Evolutionary conservation across 148 eudicot species (phyloP).

Genomic region (Chenopodium formosanum): DNA sequence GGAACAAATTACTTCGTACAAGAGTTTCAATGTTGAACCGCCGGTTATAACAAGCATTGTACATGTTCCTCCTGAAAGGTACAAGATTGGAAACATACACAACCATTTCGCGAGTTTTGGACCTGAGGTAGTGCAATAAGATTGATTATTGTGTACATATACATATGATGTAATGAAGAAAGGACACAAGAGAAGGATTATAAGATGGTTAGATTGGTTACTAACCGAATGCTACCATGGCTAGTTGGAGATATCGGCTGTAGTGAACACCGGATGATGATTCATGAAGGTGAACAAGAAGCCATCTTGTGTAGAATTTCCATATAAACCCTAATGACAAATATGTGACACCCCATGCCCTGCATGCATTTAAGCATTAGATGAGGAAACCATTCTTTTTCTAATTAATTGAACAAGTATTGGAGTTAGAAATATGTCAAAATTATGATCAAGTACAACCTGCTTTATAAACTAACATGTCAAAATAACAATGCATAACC

Average conservation of each 20-base stretch:
- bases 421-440: no score
- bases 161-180: no score
- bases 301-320: conserved; percentile 24
- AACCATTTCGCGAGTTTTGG: conserved; percentile 23
- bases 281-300: conserved; percentile 26
- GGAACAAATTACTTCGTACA: conserved; percentile 11
- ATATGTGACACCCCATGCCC: conserved; percentile 22
- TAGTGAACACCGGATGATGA: conserved; percentile 22
- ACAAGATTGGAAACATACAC: conserved; percentile 14
- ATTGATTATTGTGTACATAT: no score
- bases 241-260: conserved; percentile 26
- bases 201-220: not conserved
- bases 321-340: conserved; percentile 19
- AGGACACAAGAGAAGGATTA: no score
- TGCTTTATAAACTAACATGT: no score
- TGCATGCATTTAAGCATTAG: not conserved
- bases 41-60: conserved; percentile 6
- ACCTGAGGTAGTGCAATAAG: not conserved
- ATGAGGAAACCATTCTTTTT: no score
- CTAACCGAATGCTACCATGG: conserved; percentile 22
- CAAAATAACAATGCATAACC: no score
- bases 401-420: no score
- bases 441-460: no score
- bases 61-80: conserved; percentile 25
- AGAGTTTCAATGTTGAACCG: conserved; percentile 1